Evolutionary conservation across 257 asterid species (phyloP).

Genomic region (Fraxinus anomala): DNA sequence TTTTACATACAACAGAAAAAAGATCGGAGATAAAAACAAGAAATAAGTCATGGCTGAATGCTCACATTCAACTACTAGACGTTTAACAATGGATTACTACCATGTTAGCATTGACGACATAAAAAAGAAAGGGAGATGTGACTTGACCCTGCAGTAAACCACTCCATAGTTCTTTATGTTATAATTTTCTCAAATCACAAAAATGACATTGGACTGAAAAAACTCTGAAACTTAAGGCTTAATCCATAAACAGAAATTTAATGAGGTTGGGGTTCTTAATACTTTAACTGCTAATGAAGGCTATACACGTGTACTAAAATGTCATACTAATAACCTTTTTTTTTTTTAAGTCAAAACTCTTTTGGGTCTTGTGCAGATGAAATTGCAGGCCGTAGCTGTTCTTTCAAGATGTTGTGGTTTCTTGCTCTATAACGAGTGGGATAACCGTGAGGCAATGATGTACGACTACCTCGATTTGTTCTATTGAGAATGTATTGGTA

Average conservation of each 20-base stretch:
- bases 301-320: background rate
- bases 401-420: conserved; percentile 31
- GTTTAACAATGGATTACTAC: background rate
- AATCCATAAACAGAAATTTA: background rate
- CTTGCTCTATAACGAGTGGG: conserved; percentile 22
- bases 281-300: background rate
- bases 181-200: background rate
- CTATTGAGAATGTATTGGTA: conserved; percentile 29
- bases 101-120: background rate
- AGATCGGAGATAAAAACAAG: background rate
- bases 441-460: conserved; percentile 27
- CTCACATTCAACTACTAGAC: conserved; percentile 4
- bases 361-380: conserved; percentile 36
- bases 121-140: background rate
- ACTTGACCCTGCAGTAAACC: background rate
- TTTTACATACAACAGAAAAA: background rate
- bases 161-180: background rate
- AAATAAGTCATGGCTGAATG: background rate
- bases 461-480: conserved; percentile 20
- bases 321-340: background rate
- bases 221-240: background rate
- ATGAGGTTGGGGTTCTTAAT: background rate
- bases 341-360: background rate
- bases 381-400: conserved; percentile 18
- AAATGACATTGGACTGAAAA: background rate